These are phyloP conservation scores for Acanthamoeba quina DNA, from an alignment of 208 protist species.

Conservation along the genomic window DNA sequence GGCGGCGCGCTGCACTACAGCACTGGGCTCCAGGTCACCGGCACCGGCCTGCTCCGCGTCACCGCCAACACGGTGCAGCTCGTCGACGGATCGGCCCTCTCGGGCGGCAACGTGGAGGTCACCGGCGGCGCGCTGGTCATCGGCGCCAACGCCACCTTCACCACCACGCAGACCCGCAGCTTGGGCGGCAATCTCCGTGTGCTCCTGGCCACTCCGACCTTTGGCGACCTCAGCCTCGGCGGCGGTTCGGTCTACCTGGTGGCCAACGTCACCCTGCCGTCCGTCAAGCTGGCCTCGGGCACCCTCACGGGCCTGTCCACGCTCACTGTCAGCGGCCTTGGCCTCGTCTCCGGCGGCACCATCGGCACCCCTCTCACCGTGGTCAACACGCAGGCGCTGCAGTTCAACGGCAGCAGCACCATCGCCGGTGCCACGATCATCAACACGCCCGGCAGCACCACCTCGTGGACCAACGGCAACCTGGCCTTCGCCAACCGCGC, in stretches of 20 bases:
- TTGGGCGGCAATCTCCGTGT: conserved; percentile 11
- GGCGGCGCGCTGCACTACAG: not conserved
- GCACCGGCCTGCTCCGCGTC: not conserved
- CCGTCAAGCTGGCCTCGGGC: conserved; percentile 3
- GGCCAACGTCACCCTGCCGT: conserved; percentile 11
- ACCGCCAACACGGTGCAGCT: conserved; percentile 37
- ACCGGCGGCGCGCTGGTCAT: conserved; percentile 40
- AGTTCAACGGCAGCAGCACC: conserved; percentile 46
- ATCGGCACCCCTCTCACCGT: conserved; percentile 36
- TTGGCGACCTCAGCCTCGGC: conserved; percentile 29
- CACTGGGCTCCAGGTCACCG: not conserved
- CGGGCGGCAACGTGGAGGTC: not conserved
- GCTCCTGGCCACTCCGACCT: conserved; percentile 24
- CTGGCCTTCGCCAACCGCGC: not conserved
- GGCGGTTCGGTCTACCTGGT: conserved; percentile 32
- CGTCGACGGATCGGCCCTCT: conserved; percentile 28
- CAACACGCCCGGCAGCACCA: conserved; percentile 3
- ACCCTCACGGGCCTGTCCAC: conserved; percentile 39
- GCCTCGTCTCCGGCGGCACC: conserved; percentile 16
- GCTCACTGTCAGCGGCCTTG: conserved; percentile 14
- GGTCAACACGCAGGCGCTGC: conserved; percentile 17
- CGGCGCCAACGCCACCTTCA: not conserved
- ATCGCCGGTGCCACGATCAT: conserved; percentile 46
- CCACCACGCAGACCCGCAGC: not conserved
- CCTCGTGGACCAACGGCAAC: conserved; percentile 25